Evolutionary conservation across 331 rosid species (phyloP).

Genomic region (Ulmus americana): DNA sequence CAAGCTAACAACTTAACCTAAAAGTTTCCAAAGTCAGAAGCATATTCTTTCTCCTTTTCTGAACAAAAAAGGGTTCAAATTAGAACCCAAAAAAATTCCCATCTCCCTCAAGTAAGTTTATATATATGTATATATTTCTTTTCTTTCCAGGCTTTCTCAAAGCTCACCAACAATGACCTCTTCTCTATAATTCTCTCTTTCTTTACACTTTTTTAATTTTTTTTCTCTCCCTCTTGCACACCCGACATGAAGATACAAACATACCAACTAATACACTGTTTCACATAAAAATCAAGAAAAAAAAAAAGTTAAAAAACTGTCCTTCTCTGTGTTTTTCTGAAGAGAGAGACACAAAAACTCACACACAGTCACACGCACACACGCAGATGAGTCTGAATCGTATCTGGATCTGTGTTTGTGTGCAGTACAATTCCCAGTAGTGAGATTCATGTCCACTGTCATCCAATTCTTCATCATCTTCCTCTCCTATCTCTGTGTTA

Average conservation of each 20-base stretch:
- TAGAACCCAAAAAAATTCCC: too few relatives aligned
- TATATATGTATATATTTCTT: too few relatives aligned
- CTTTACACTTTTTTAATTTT: neutral
- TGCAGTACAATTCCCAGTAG: constrained; percentile 16
- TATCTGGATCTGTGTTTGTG: constrained; percentile 26
- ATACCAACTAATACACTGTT: constrained; percentile 7
- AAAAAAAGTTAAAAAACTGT: constrained; percentile 10
- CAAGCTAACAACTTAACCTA: neutral
- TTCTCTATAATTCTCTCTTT: neutral
- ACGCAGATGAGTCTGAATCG: constrained; percentile 14
- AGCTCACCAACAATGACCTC: neutral
- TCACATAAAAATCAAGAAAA: constrained; percentile 1
- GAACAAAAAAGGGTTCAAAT: too few relatives aligned
- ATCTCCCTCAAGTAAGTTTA: too few relatives aligned
- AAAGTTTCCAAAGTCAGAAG: constrained; percentile 26
- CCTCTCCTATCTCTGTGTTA: neutral
- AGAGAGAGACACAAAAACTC: neutral
- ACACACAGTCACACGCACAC: constrained; percentile 19
- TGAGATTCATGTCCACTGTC: constrained; percentile 36
- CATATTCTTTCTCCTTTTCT: constrained; percentile 19
- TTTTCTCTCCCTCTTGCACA: neutral
- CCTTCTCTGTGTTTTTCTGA: constrained; percentile 1
- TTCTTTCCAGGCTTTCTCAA: neutral
- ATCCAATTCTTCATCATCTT: constrained; percentile 26
- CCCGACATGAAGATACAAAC: constrained; percentile 8